These are phyloP conservation scores for Esteya vermicola DNA, from an alignment of 2,329 filamentous ascomycete species.

Conservation along the genomic window DNA sequence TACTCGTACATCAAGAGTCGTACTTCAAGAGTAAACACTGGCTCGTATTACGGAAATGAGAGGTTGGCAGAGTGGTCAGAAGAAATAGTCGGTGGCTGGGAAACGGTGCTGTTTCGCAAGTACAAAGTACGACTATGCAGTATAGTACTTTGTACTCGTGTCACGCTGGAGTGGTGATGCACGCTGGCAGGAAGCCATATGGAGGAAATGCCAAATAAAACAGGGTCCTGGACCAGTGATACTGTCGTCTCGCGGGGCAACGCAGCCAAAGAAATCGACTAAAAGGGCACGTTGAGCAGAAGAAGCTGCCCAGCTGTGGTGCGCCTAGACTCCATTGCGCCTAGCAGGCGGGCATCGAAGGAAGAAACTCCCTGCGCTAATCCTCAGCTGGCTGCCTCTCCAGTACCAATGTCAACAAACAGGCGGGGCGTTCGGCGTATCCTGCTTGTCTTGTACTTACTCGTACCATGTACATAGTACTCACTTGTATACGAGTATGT, in stretches of 20 bases:
- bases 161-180: neutral
- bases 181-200: too few relatives aligned
- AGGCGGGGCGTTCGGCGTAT: neutral
- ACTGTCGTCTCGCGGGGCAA: constrained; percentile 10
- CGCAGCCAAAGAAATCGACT: constrained; percentile 2
- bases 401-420: constrained; percentile 9
- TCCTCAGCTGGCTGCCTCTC: constrained; percentile 8
- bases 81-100: constrained; percentile 1
- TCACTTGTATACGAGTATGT: too few relatives aligned
- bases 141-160: neutral
- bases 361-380: constrained; percentile 4
- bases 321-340: constrained; percentile 5
- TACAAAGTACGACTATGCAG: neutral
- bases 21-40: neutral
- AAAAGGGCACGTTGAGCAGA: constrained; percentile 3
- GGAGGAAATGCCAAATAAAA: neutral
- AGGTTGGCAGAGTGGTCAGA: neutral
- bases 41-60: neutral
- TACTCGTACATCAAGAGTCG: neutral
- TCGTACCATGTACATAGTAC: neutral
- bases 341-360: constrained; percentile 2
- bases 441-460: neutral
- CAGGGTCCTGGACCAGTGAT: neutral
- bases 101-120: neutral
- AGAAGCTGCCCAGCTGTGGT: neutral